A percentile compares a stretch with the other conserved stretches of the same genome.
Evolutionary conservation across 169 alveolate genomes (phyloP).

Genomic region (Eimeria falciformis): DNA sequence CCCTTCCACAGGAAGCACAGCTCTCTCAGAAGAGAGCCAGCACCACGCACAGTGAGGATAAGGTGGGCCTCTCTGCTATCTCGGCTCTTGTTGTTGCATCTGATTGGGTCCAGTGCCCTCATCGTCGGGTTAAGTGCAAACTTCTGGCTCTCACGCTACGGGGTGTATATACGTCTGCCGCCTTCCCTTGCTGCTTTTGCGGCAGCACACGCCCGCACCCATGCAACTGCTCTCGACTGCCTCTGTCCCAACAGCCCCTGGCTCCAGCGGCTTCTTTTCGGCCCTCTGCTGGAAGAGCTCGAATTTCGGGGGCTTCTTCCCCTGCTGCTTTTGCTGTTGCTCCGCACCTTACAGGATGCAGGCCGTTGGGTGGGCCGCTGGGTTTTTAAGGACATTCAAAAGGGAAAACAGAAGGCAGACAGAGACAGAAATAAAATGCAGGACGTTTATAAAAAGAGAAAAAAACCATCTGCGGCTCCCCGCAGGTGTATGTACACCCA

Average conservation of each 20-base stretch:
- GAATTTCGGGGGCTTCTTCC: slow-evolving; percentile 18
- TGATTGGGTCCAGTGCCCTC: not conserved
- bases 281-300: slow-evolving; percentile 34
- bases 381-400: not conserved
- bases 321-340: not conserved
- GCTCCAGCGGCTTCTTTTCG: slow-evolving; percentile 37
- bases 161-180: slow-evolving; percentile 11
- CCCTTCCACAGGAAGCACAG: too few species aligned
- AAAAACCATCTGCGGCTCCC: not conserved
- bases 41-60: not conserved
- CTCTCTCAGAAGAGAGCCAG: too few species aligned
- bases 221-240: not conserved
- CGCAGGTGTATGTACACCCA: slow-evolving; percentile 24
- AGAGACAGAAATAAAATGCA: not conserved
- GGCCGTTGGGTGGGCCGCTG: not conserved
- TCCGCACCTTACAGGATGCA: not conserved
- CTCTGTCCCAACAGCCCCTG: slow-evolving; percentile 5
- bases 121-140: slow-evolving; percentile 17
- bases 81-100: not conserved
- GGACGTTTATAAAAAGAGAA: not conserved
- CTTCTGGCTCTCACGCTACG: slow-evolving; percentile 9
- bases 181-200: not conserved
- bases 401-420: not conserved
- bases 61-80: not conserved
- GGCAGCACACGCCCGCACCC: slow-evolving; percentile 24